Evolutionary conservation across 2,329 filamentous ascomycete species (phyloP), one percentile per base, ranked within the genome.

Genomic region (Fusarium solani-melongenae): DNA sequence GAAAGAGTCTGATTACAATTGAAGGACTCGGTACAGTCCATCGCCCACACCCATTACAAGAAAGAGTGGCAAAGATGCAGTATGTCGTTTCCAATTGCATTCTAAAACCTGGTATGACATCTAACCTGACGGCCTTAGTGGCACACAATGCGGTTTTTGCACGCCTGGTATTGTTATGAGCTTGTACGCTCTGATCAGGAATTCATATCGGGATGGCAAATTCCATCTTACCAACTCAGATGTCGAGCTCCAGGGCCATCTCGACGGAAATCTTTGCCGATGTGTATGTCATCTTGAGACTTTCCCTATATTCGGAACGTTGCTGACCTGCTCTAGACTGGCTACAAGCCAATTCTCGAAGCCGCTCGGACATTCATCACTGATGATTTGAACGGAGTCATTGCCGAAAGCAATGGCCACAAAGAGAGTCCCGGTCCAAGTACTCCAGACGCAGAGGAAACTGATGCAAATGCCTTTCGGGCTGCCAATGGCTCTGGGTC

Each of bases 161-260:
- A 97, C 95, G 0, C 95, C 95, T 5, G 95, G 95, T 3, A 97
- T 98, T 77, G 94, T 97, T 64, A 97, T 98, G 92, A 97, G 94
- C 81, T 83, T 97, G 63, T 98, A 98, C 82, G 94, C 95, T n/a
- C 87, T 97, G 29, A 86, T 98, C 29, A 88, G 95, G 66, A 97
- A 97, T 53, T 70, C 67, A 8, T 70, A 67, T 38, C 51, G 41
- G 7, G 27, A 68, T 22, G 67, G 67, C n/a, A 66, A 55, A 1
- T 70, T 70, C 79, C 91, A 94, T 73, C 87, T 91, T 7, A 86
- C 87, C 36, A 94, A 94, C 0, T 91, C 89, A 9, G 91, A 95
- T 78, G 90, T 93, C 74, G 93, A 95, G 51, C 88, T 97, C 36
- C 94, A 97, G 82, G 95, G 97, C 82, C 94, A 94, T 0, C 97